Evolutionary conservation across 352 stramenopile species (phyloP).

Genomic region (Elongisporangium anandrum): DNA sequence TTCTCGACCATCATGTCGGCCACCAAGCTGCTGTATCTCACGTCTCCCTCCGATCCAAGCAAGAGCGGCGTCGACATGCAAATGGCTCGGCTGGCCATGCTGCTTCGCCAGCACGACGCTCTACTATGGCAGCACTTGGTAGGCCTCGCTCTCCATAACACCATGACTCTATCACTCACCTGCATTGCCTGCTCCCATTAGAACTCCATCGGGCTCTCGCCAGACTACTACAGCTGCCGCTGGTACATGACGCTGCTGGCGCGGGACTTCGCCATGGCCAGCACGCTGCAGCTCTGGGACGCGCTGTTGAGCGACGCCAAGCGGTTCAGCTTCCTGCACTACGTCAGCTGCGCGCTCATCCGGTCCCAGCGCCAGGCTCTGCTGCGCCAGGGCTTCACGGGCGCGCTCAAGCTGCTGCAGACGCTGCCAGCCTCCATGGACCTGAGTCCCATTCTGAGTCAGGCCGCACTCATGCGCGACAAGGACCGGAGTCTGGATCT

Average conservation of each 20-base stretch:
- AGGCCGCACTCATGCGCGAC: constrained; percentile 45
- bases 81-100: constrained; percentile 39
- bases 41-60: constrained; percentile 29
- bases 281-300: constrained; percentile 61
- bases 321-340: constrained; percentile 70
- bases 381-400: constrained; percentile 33
- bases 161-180: neutral
- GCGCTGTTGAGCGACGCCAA: constrained; percentile 49
- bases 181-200: constrained; percentile 13
- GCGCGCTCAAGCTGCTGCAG: constrained; percentile 40
- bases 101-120: constrained; percentile 61
- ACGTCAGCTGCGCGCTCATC: constrained; percentile 52
- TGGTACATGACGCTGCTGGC: constrained; percentile 72
- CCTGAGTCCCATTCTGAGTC: constrained; percentile 26
- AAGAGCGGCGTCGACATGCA: constrained; percentile 56
- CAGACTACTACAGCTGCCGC: constrained; percentile 63
- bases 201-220: constrained; percentile 58
- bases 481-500: constrained; percentile 33
- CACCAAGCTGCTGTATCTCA: constrained; percentile 40
- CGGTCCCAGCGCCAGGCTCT: constrained; percentile 38
- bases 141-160: constrained; percentile 1
- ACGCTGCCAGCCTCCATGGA: constrained; percentile 18
- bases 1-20: constrained; percentile 50
- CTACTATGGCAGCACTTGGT: constrained; percentile 65
- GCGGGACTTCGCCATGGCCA: constrained; percentile 53